Conservation (phyloP, 2,329 filamentous ascomycete genomes). For the Fusarium liriodendri region DNA sequence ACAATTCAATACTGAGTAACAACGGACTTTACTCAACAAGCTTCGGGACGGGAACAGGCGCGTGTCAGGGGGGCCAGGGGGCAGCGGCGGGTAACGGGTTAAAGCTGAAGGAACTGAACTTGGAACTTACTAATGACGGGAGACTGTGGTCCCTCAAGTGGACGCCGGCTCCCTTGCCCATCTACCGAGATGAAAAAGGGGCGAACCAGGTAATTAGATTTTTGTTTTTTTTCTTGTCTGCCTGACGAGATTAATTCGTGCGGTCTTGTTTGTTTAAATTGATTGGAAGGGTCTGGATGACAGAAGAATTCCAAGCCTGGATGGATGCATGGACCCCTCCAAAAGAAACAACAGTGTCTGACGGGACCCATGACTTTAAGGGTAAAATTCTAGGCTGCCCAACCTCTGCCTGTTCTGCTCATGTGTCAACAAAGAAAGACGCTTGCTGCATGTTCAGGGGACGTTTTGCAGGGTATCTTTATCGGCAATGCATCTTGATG, state of each 20-base stretch:
- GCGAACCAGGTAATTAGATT: background rate
- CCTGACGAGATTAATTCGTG: background rate
- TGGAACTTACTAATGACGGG: background rate
- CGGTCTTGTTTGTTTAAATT: background rate
- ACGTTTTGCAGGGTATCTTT: background rate
- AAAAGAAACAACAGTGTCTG: background rate
- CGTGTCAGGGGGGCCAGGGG: background rate
- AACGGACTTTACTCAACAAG: background rate
- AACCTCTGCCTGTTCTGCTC: background rate
- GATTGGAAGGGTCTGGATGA: background rate
- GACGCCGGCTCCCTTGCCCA: background rate
- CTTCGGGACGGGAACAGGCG: background rate
- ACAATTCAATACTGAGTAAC: background rate
- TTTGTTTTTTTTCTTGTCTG: background rate
- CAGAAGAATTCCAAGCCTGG: background rate
- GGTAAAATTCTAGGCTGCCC: background rate
- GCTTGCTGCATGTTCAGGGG: conserved; percentile 6
- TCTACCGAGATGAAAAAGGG: conserved; percentile 1
- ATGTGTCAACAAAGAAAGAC: background rate
- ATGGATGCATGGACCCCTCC: background rate
- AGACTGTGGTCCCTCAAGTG: background rate
- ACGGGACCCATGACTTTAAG: background rate
- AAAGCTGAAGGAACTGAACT: background rate
- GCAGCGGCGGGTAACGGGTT: background rate
- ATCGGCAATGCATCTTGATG: background rate